Evolutionary conservation across 83 land plant genomes (phyloP).

Genomic region (Thuja plicata): DNA sequence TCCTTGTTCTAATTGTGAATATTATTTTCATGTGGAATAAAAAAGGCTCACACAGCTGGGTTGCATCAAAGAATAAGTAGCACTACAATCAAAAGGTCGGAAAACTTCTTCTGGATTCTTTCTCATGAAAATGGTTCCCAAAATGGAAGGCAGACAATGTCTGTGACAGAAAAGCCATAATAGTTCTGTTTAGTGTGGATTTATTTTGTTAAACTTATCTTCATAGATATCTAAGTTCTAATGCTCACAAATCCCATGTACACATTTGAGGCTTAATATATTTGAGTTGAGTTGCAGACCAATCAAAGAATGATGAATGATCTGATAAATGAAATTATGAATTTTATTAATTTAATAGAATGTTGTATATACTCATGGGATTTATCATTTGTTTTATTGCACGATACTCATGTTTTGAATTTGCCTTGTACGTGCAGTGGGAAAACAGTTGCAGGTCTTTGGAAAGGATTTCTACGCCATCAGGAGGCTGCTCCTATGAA

Average conservation of each 20-base stretch:
- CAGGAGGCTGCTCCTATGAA: constrained; percentile 18
- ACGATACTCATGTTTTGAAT: neutral
- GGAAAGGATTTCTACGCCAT: constrained; percentile 16
- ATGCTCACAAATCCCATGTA: neutral
- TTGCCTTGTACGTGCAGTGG: constrained; percentile 55
- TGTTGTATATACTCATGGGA: neutral
- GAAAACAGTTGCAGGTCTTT: constrained; percentile 48
- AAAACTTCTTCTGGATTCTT: neutral
- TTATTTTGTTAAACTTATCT: neutral
- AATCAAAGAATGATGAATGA: neutral
- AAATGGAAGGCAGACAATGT: neutral
- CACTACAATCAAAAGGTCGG: neutral
- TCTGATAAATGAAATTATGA: neutral
- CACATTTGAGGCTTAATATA: neutral
- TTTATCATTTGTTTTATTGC: neutral
- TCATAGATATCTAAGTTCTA: neutral
- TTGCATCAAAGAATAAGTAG: neutral
- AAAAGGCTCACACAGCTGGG: neutral
- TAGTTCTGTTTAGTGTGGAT: neutral
- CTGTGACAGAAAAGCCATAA: neutral
- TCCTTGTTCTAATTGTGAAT: neutral
- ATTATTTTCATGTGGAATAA: neutral
- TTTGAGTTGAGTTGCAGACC: neutral
- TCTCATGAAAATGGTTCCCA: neutral
- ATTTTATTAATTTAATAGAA: neutral